Percentiles rank a stretch among this genome's conserved stretches.
phyloP scores from a whole-genome alignment of 164 flowering plant species.

The Magnolia kwangsiensis region DNA sequence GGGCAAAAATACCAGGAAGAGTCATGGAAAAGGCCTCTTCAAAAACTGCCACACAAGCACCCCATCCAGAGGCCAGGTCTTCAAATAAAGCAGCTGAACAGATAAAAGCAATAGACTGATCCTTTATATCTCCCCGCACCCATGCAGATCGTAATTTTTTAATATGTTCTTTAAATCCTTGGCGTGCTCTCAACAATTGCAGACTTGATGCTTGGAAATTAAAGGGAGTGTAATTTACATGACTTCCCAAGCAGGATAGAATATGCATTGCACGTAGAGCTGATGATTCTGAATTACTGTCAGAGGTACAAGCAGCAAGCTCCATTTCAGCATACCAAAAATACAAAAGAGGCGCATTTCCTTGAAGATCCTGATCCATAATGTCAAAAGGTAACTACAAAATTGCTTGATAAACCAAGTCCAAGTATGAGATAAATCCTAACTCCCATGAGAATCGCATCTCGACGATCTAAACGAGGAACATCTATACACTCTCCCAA shows the following conservation, averaged over 20 bases:
- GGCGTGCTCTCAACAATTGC: constrained; percentile 84
- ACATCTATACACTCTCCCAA: not conserved
- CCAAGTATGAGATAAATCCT: not conserved
- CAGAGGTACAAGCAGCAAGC: constrained; percentile 33
- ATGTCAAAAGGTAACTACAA: constrained; percentile 7
- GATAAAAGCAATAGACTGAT: constrained; percentile 64
- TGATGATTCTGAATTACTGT: constrained; percentile 33
- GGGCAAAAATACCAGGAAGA: constrained; percentile 65
- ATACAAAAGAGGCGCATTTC: constrained; percentile 57
- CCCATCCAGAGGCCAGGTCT: constrained; percentile 61
- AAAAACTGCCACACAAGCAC: constrained; percentile 56
- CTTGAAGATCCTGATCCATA: constrained; percentile 55
- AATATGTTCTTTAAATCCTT: constrained; percentile 75
- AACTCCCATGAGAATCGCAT: not conserved
- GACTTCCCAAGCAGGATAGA: constrained; percentile 75
- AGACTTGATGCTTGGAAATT: constrained; percentile 57
- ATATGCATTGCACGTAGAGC: constrained; percentile 65
- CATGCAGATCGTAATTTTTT: constrained; percentile 49
- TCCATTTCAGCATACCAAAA: constrained; percentile 94
- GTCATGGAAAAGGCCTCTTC: constrained; percentile 69
- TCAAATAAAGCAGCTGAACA: constrained; percentile 90
- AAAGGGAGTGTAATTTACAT: constrained; percentile 55
- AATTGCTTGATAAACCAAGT: not conserved
- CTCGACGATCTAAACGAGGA: not conserved
- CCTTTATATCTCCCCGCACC: constrained; percentile 66